Evolutionary conservation across 139 green algal genomes (phyloP), one percentile per base, ranked within the genome.

Genomic region (Asterochloris erici): DNA sequence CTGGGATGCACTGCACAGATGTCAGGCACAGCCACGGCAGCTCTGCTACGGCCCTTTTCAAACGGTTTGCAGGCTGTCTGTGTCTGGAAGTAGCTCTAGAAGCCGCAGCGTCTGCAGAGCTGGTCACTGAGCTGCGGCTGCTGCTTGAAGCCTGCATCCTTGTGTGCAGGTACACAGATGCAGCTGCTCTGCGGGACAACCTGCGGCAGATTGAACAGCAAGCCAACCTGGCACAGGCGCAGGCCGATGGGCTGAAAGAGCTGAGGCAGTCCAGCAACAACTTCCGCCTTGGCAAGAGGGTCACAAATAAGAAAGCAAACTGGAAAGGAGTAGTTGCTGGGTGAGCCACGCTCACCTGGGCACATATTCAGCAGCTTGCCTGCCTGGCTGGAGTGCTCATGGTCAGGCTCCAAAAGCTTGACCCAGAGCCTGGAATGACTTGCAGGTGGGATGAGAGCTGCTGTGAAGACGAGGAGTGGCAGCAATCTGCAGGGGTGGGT

Each of bases 401-500:
- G 21, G 12, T 27, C 10, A 10, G 13, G 17, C 12, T 16, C 16
- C 12, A 12, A 9, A n/a, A 15, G 66, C 66, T n/a, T 15, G 28
- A 12, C 79, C 54, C 15, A 75, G 9, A 64, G 60, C 61, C 54
- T 17, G 27, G 61, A 14, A 28, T 79, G 23, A 69, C 63, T 63
- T 85, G 79, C 76, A 87, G 89, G 60, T 96, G 91, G 92, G 94
- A 98, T 81, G 73, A 88, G 0, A 71, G 66, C 17, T 97, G 94
- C 85, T 96, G 93, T 83, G 94, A 98, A 84, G 83, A 80, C 70
- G 78, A 90, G 24, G 88, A 90, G 13, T 97, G 94, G 94, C 82
- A 90, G 70, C 61, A 60, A 38, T 78, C 68, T 14, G 83, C 84
- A 6, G 77, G 85, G 24, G 73, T 89, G 85, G 91, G 78, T 81